A percentile compares a stretch with the other conserved stretches of the same genome.
Evolutionary conservation across 2,329 filamentous ascomycete genomes (phyloP).

Genomic region (Aulographum hederae): DNA sequence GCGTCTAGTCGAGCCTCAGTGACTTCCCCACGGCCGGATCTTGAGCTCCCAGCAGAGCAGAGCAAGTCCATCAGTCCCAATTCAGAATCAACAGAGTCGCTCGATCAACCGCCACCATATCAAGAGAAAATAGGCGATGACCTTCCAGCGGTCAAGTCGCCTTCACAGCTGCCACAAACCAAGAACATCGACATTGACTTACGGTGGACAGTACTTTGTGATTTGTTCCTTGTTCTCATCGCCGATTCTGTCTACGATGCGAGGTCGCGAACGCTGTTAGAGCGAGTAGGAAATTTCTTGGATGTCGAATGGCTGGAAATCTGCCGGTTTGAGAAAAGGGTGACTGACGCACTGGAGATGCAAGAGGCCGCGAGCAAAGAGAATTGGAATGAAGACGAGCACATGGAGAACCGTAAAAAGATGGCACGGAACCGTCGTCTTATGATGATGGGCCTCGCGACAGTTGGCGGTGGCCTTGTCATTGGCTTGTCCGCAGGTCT

Average conservation of each 20-base stretch:
- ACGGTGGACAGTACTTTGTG: slow-evolving; percentile 91
- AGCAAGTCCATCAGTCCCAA: slow-evolving; percentile 20
- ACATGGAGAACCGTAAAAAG: slow-evolving; percentile 75
- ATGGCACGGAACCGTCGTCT: slow-evolving; percentile 65
- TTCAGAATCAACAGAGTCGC: slow-evolving; percentile 5
- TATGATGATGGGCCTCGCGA: slow-evolving; percentile 91
- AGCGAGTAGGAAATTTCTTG: slow-evolving; percentile 63
- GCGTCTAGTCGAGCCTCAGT: slow-evolving; percentile 3
- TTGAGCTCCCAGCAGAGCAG: slow-evolving; percentile 10
- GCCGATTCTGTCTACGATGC: slow-evolving; percentile 90
- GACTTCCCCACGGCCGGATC: slow-evolving; percentile 8
- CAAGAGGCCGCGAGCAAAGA: slow-evolving; percentile 87
- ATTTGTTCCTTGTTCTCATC: slow-evolving; percentile 87
- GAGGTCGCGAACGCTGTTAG: slow-evolving; percentile 67
- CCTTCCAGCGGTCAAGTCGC: slow-evolving; percentile 48
- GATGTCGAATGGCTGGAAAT: slow-evolving; percentile 83
- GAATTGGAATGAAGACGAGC: slow-evolving; percentile 93
- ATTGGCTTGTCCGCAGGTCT: slow-evolving; percentile 89
- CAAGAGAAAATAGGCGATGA: slow-evolving; percentile 25
- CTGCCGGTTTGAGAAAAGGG: slow-evolving; percentile 88
- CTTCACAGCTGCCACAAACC: slow-evolving; percentile 63
- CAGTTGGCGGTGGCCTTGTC: slow-evolving; percentile 83
- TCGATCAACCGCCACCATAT: slow-evolving; percentile 31
- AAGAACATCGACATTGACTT: slow-evolving; percentile 88
- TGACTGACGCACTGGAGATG: slow-evolving; percentile 95